Evolutionary conservation across 805 yeast genomes (phyloP).

Genomic region (Wickerhamomyces sydowiorum): DNA sequence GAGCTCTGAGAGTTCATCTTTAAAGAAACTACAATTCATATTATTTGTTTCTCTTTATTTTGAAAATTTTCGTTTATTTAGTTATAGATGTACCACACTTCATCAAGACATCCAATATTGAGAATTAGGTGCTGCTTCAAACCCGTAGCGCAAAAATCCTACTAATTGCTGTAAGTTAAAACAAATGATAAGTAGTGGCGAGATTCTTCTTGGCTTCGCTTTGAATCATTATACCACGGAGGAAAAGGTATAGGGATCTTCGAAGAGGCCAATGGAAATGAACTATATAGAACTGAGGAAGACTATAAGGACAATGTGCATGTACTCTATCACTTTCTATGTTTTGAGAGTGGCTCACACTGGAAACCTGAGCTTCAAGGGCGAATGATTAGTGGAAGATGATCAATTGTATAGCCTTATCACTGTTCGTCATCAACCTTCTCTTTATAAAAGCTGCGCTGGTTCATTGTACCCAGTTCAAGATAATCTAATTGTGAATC

Average conservation of each 20-base stretch:
- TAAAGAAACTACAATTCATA: too few relatives aligned
- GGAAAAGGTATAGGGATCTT: constrained; percentile 33
- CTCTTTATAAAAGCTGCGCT: too few relatives aligned
- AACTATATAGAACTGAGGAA: too few relatives aligned
- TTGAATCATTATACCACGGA: constrained; percentile 38
- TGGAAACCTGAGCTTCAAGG: background rate
- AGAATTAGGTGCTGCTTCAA: background rate
- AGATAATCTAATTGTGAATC: too few relatives aligned
- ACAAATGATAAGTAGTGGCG: constrained; percentile 6
- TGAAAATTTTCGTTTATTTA: background rate
- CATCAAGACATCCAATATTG: background rate
- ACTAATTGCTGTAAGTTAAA: constrained; percentile 12
- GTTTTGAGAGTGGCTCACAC: background rate
- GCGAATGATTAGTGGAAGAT: background rate
- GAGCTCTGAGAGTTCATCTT: too few relatives aligned
- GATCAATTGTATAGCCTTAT: background rate
- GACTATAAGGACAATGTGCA: too few relatives aligned
- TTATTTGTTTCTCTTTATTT: too few relatives aligned
- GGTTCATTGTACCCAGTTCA: too few relatives aligned
- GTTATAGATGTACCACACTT: background rate
- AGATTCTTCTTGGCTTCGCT: constrained; percentile 36
- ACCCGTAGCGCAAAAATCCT: constrained; percentile 13
- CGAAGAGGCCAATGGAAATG: constrained; percentile 35
- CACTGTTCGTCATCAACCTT: background rate
- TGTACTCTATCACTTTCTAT: too few relatives aligned